Percentiles rank a stretch among this genome's conserved stretches.
Evolutionary conservation across 768 basidiomycete species (phyloP).

Genomic region (Tricholoma terreum): DNA sequence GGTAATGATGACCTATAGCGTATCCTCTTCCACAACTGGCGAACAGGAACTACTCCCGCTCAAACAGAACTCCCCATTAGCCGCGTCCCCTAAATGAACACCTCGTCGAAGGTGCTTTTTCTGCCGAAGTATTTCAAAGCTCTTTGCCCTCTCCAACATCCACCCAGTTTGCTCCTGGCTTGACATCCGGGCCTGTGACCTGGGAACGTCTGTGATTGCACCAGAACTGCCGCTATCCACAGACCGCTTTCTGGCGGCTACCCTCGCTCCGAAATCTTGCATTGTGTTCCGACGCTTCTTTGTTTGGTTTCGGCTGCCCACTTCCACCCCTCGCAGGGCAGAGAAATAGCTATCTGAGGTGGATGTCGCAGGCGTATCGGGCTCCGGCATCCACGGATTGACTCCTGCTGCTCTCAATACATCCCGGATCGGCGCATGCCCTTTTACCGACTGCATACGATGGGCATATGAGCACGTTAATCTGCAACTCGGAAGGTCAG

Average conservation of each 20-base stretch:
- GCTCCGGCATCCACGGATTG: slow-evolving; percentile 7
- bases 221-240: background rate
- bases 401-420: slow-evolving; percentile 61
- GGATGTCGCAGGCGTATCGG: background rate
- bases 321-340: background rate
- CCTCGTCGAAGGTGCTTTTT: slow-evolving; percentile 26
- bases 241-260: background rate
- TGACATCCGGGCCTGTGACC: slow-evolving; percentile 8
- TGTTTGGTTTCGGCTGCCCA: background rate
- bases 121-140: slow-evolving; percentile 25
- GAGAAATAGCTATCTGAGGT: background rate
- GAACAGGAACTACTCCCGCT: background rate
- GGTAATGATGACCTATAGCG: background rate
- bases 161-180: slow-evolving; percentile 26
- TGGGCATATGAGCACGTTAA: slow-evolving; percentile 72
- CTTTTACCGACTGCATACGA: slow-evolving; percentile 76
- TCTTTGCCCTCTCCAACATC: slow-evolving; percentile 31
- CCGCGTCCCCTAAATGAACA: background rate
- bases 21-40: slow-evolving; percentile 2
- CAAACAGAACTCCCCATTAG: background rate
- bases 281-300: background rate
- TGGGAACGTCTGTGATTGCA: background rate
- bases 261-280: background rate
- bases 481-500: slow-evolving; percentile 31
- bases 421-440: slow-evolving; percentile 69